Conservation (phyloP, 306 rosid species). For the Vigna unguiculata region DNA sequence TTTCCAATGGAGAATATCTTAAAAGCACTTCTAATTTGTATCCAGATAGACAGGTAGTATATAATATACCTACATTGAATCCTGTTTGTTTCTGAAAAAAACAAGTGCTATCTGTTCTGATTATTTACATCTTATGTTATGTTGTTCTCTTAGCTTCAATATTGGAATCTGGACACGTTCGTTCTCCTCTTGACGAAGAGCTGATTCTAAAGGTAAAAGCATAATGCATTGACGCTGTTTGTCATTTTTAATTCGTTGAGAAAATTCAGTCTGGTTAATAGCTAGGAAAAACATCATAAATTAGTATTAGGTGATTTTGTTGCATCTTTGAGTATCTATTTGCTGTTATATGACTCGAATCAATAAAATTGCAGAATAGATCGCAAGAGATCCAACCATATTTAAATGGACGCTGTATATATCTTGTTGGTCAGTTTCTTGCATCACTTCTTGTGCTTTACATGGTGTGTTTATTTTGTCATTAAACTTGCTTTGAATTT, state of each 20-base stretch:
- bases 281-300: conserved; percentile 10
- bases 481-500: conserved; percentile 41
- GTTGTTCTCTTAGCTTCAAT: conserved; percentile 51
- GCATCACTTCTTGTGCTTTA: conserved; percentile 45
- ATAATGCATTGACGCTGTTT: not conserved
- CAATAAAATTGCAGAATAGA: conserved; percentile 72
- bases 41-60: not conserved
- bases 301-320: conserved; percentile 38
- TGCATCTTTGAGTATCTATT: conserved; percentile 30
- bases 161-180: conserved; percentile 51
- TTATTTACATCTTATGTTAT: conserved; percentile 38
- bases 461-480: conserved; percentile 20
- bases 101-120: conserved; percentile 12
- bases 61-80: conserved; percentile 32
- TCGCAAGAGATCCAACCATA: conserved; percentile 71
- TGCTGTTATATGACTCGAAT: conserved; percentile 58
- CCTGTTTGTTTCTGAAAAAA: not conserved
- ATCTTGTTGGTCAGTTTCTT: conserved; percentile 92
- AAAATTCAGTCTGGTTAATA: conserved; percentile 22
- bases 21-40: no score
- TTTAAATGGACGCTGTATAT: conserved; percentile 88
- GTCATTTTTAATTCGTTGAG: conserved; percentile 23
- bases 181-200: conserved; percentile 49
- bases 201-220: conserved; percentile 54
- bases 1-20: no score